These are phyloP conservation scores for Herpetospermum pedunculosum DNA, from an alignment of 306 rosid species.

Conservation along the genomic window DNA sequence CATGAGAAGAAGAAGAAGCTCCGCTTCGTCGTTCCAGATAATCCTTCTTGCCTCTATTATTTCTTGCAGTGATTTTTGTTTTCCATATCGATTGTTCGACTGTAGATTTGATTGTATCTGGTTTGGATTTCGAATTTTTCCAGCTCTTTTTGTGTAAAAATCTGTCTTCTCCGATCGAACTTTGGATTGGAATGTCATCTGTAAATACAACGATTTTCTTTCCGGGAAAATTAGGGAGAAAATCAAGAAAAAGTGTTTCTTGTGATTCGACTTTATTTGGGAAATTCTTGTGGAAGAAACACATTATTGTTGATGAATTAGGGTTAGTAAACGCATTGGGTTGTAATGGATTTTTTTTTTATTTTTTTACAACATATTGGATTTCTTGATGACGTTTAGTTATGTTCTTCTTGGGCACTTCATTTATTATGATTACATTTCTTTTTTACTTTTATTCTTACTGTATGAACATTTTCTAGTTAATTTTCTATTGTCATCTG, in stretches of 20 bases:
- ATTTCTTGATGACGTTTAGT: too few species aligned
- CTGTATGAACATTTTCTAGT: too few species aligned
- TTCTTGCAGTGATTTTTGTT: not conserved
- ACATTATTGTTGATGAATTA: not conserved
- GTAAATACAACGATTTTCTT: not conserved
- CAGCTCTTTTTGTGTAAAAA: not conserved
- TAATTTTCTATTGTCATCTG: not conserved
- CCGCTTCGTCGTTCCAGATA: not conserved
- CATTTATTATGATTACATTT: too few species aligned
- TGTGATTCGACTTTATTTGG: not conserved
- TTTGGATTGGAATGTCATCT: not conserved
- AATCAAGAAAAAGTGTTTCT: not conserved
- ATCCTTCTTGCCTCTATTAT: constrained; percentile 6
- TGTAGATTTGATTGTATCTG: not conserved
- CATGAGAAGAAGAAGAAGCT: constrained; percentile 14
- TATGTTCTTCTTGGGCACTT: too few species aligned
- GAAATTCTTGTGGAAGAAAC: not conserved
- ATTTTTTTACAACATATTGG: too few species aligned
- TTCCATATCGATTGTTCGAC: not conserved
- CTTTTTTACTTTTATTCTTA: too few species aligned
- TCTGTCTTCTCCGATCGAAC: not conserved
- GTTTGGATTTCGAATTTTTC: not conserved
- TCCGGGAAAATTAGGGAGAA: not conserved
- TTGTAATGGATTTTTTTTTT: too few species aligned
- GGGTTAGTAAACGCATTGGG: not conserved